Evolutionary conservation across 371 early-diverging fungal genomes (phyloP).

Genomic region (Zopfochytrium polystomum): DNA sequence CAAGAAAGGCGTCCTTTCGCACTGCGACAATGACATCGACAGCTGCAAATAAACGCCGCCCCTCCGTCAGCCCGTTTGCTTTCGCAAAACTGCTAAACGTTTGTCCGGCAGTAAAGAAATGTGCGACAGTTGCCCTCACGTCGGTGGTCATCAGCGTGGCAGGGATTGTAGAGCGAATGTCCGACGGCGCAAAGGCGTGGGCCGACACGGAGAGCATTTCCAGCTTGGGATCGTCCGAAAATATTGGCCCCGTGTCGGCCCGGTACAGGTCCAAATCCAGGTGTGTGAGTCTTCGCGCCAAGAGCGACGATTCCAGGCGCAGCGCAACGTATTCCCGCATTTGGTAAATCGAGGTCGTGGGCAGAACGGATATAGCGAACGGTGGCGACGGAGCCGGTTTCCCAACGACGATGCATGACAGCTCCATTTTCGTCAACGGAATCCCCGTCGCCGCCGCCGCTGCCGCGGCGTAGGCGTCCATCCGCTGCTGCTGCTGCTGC

Average conservation of each 20-base stretch:
- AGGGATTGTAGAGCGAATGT: neutral
- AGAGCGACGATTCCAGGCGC: neutral
- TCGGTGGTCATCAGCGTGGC: conserved; percentile 10
- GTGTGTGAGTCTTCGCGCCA: neutral
- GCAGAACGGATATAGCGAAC: conserved; percentile 3
- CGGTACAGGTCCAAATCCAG: conserved; percentile 13
- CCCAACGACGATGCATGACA: conserved; percentile 13
- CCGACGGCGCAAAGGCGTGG: conserved; percentile 9
- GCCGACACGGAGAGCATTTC: neutral
- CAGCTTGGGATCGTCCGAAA: conserved; percentile 8
- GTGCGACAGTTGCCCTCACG: neutral
- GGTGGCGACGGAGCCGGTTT: conserved; percentile 6
- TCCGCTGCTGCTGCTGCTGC: no score
- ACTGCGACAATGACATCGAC: conserved; percentile 1
- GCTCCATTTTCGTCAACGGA: no score
- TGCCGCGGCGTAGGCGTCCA: no score
- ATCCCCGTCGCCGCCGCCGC: no score
- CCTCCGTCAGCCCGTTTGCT: neutral
- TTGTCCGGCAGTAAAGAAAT: conserved; percentile 2
- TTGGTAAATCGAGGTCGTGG: neutral
- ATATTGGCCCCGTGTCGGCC: conserved; percentile 7
- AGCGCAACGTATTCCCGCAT: neutral
- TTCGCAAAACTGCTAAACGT: conserved; percentile 1
- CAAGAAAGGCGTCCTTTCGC: neutral
- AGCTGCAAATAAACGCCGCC: neutral